These are phyloP conservation scores for Aureobasidium sp. DNA, from an alignment of 2,329 filamentous ascomycete species.

Conservation along the genomic window DNA sequence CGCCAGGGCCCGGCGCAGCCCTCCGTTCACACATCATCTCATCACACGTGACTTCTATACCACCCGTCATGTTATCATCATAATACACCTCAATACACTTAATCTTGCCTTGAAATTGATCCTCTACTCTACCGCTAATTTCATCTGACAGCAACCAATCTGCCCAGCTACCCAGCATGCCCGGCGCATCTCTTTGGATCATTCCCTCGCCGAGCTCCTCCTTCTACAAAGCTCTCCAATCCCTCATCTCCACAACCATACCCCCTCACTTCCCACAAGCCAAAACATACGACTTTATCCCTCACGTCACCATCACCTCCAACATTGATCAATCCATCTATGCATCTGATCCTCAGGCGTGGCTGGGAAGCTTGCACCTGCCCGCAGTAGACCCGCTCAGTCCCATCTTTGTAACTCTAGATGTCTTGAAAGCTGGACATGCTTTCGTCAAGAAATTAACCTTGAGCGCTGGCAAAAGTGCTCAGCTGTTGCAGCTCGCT, in stretches of 20 bases:
- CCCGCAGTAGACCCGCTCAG: conserved; percentile 14
- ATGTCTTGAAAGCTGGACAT: conserved; percentile 29
- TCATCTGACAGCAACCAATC: neutral
- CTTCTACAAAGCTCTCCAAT: conserved; percentile 27
- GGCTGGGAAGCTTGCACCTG: conserved; percentile 31
- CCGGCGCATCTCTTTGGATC: conserved; percentile 39
- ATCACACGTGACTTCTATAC: neutral
- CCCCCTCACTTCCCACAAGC: conserved; percentile 29
- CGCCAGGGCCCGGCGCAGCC: neutral
- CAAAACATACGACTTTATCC: conserved; percentile 29
- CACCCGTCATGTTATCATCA: neutral
- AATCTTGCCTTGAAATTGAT: no score
- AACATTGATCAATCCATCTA: conserved; percentile 27
- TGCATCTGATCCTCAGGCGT: conserved; percentile 26
- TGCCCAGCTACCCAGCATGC: conserved; percentile 24
- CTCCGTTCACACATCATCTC: neutral
- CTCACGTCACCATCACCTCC: conserved; percentile 38
- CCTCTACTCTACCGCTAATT: neutral
- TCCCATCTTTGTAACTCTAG: conserved; percentile 25
- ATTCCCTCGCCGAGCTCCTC: conserved; percentile 32
- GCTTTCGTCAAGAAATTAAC: conserved; percentile 36
- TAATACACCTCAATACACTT: neutral
- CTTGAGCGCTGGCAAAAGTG: conserved; percentile 29
- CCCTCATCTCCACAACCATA: conserved; percentile 30
- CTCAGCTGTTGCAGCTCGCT: conserved; percentile 27